These are phyloP conservation scores for Microascus cirrosus DNA, from an alignment of 2,329 filamentous ascomycete genomes.

Conservation along the genomic window DNA sequence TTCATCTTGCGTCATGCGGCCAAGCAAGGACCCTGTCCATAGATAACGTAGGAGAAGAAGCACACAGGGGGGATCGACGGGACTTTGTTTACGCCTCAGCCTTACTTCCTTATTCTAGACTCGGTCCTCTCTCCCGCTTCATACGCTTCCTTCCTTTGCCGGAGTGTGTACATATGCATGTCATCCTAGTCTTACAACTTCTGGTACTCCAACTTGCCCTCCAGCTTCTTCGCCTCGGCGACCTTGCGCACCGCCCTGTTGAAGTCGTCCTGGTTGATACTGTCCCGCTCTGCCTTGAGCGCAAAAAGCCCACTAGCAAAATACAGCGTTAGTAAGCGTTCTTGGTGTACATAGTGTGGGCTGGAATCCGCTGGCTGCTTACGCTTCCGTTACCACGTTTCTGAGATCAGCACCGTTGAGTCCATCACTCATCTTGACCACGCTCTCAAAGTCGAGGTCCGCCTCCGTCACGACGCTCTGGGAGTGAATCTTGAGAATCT, in stretches of 20 bases:
- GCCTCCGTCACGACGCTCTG: conserved; percentile 78
- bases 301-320: conserved; percentile 71
- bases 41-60: no score
- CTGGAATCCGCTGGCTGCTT: conserved; percentile 32
- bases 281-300: conserved; percentile 95
- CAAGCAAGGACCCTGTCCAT: not conserved
- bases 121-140: not conserved
- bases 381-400: conserved; percentile 98
- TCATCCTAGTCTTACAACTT: conserved; percentile 54
- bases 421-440: conserved; percentile 99
- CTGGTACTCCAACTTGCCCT: conserved; percentile 96
- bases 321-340: conserved; percentile 7
- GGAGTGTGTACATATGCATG: not conserved
- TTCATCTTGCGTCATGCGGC: not conserved
- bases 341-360: not conserved
- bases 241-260: conserved; percentile 98
- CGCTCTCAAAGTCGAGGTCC: conserved; percentile 96
- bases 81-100: not conserved
- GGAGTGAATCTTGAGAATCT: conserved; percentile 97
- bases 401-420: conserved; percentile 94
- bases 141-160: not conserved
- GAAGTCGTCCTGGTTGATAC: conserved; percentile 97
- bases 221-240: conserved; percentile 93
- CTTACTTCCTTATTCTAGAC: not conserved
- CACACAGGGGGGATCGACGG: not conserved